Base-by-base conservation (phyloP, 129 eudicot genomes). In the Tagetes patula region DNA sequence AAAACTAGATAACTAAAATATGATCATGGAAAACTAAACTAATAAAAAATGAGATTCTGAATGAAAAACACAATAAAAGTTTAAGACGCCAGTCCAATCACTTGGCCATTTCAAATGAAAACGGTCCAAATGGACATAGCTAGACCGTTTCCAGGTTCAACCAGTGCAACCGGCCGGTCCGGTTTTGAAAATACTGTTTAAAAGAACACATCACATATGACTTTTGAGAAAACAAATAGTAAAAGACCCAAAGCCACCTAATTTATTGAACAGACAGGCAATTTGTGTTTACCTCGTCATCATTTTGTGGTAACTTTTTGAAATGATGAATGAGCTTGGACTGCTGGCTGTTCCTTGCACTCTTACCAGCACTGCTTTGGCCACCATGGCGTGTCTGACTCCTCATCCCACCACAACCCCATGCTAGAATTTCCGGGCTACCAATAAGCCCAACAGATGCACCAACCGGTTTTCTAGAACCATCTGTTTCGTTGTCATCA, bases 331-430 rank as follows among this genome's bases (percentile, higher is more conserved):
- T 81, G 69, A 88, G 52, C 89, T 82, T 90, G 27, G 89, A 70
- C 34, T 86, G 59, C 74, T 89, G 84, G 36, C 50, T 78, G 60
- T 52, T 74, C 73, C 92, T 84, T 4, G 88, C 42, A 78, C 52
- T 77, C 85, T 80, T 87, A 14, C 86, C 85, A 72, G 63, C 80
- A 49, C 86, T 81, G 78, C 76, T 67, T n/a, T 33, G 65, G 62
- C 85, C 77, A 65, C 92, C 90, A 84, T 86, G 88, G n/a, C 98
- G 78, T 9, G 80, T 87, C 64, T 84, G 77, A 71, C 99, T 94
- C 39, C 97, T 88, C 43, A 86, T 79, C 33, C 97, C 91, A 72
- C 91, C 97, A 64, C 87, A 54, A 42, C 91, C 99, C 99, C 99
- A 94, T 5, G 86, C 85, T 20, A 86, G 76, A 73, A 90, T 84